Evolutionary conservation across 257 asterid genomes (phyloP).

Genomic region (Scutellaria baicalensis): DNA sequence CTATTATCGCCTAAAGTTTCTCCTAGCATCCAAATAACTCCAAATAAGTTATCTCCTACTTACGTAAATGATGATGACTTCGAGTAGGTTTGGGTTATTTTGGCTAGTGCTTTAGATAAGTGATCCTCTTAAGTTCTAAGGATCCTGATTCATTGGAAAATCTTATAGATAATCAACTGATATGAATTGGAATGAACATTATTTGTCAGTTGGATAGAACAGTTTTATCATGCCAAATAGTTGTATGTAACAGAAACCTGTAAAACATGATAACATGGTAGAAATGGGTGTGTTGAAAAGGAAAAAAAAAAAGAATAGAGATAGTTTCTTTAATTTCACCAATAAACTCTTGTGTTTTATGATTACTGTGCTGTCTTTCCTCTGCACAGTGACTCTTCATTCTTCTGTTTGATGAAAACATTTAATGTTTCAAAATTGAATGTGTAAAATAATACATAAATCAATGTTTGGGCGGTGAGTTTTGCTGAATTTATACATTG

Average conservation of each 20-base stretch:
- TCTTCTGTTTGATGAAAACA: not conserved
- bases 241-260: slow-evolving; percentile 13
- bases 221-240: not conserved
- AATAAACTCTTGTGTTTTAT: no score
- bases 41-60: slow-evolving; percentile 36
- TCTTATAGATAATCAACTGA: slow-evolving; percentile 9
- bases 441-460: no score
- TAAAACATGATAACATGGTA: not conserved
- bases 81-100: slow-evolving; percentile 27
- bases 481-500: slow-evolving; percentile 11
- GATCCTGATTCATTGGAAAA: slow-evolving; percentile 1
- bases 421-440: no score
- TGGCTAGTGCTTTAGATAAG: not conserved
- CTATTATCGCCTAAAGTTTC: slow-evolving; percentile 19
- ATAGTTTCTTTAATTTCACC: not conserved
- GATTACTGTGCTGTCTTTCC: not conserved
- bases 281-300: not conserved
- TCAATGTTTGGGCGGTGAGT: not conserved
- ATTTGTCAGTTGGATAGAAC: slow-evolving; percentile 1
- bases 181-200: not conserved
- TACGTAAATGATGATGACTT: slow-evolving; percentile 58
- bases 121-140: not conserved
- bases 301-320: not conserved
- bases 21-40: slow-evolving; percentile 33
- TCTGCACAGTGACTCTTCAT: not conserved